phyloP scores from a whole-genome alignment of 1,139 yeast genomes.

The Saccharomyces hybrid region DNA sequence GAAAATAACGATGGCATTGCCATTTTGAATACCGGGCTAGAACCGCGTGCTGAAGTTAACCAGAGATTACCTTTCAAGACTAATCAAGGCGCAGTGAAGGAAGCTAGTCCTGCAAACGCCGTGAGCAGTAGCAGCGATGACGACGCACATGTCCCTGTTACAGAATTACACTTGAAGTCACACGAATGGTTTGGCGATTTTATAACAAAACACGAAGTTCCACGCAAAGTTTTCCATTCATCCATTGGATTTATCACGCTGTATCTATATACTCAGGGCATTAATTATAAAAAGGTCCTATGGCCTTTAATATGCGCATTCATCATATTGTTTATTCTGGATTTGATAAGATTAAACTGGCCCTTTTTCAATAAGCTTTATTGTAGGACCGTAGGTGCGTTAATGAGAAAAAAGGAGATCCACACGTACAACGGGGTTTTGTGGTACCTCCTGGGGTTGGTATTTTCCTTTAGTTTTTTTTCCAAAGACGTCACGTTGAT shows the following conservation, averaged over 20 bases:
- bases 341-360: slow-evolving; percentile 56
- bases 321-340: slow-evolving; percentile 51
- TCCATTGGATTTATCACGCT: slow-evolving; percentile 79
- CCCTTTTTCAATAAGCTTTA: slow-evolving; percentile 55
- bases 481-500: slow-evolving; percentile 77
- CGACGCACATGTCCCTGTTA: slow-evolving; percentile 28
- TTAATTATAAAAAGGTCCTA: slow-evolving; percentile 48
- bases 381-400: slow-evolving; percentile 59
- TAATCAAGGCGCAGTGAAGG: slow-evolving; percentile 3
- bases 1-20: not conserved
- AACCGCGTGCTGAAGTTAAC: not conserved
- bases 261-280: slow-evolving; percentile 59
- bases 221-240: slow-evolving; percentile 79
- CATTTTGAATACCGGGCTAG: not conserved
- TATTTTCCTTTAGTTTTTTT: slow-evolving; percentile 57
- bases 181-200: slow-evolving; percentile 42
- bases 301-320: slow-evolving; percentile 50
- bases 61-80: slow-evolving; percentile 7
- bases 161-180: slow-evolving; percentile 28
- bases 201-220: slow-evolving; percentile 73
- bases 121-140: slow-evolving; percentile 9
- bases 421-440: slow-evolving; percentile 70
- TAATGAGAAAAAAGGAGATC: slow-evolving; percentile 78
- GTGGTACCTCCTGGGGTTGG: slow-evolving; percentile 75
- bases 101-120: not conserved